Conservation (phyloP, 2,329 filamentous ascomycete species). For the Colletotrichum melonis region DNA sequence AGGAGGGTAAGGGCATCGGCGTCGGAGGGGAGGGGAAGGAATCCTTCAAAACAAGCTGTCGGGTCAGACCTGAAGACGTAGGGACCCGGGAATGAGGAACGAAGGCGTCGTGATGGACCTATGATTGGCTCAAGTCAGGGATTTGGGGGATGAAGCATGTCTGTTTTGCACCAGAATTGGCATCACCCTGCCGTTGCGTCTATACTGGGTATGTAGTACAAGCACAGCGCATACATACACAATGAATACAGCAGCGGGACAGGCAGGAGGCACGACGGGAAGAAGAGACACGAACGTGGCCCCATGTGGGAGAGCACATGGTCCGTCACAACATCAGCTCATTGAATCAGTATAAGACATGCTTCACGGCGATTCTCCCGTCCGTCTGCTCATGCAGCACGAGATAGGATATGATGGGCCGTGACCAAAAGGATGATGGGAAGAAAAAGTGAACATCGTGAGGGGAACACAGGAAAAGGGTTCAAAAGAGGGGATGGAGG, state of each 20-base stretch:
- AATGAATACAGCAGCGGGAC: not conserved
- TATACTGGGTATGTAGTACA: not conserved
- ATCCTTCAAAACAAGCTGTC: conserved; percentile 36
- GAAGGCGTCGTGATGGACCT: conserved; percentile 20
- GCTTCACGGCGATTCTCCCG: not conserved
- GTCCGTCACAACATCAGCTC: not conserved
- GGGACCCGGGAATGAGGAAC: conserved; percentile 36
- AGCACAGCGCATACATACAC: not conserved
- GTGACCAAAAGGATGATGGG: not conserved
- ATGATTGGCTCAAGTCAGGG: conserved; percentile 19
- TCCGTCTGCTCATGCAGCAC: not conserved
- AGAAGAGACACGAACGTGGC: not conserved
- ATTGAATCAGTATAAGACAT: not conserved
- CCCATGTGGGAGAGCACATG: not conserved
- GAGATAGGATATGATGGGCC: not conserved
- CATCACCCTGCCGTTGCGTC: not conserved
- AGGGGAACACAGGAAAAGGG: not conserved
- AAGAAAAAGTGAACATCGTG: not conserved
- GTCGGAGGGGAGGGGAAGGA: conserved; percentile 23
- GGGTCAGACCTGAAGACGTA: conserved; percentile 34
- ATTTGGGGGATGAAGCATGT: conserved; percentile 11
- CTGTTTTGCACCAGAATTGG: conserved; percentile 17
- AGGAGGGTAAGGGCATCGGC: conserved; percentile 16
- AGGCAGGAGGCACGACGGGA: not conserved
- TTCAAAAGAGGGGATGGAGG: conserved; percentile 4